Base-by-base conservation (phyloP, 257 asterid species). In the Salvia splendens region DNA sequence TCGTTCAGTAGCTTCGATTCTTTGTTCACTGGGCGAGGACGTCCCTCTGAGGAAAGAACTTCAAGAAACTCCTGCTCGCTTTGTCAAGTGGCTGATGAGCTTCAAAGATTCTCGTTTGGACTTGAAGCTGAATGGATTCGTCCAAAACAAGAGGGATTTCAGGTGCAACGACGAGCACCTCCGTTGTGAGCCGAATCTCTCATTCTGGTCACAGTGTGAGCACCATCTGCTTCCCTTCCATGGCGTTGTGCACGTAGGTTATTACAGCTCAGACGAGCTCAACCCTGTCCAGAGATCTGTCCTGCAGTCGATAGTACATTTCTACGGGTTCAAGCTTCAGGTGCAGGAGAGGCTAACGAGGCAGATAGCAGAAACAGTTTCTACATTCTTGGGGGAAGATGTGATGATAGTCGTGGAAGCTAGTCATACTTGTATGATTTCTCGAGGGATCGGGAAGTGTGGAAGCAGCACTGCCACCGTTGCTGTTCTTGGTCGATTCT, bases 171-270 rank as follows among this genome's bases (percentile, higher is more conserved):
- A 77, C 65, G 82, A 77, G 9, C 76, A 51, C 24, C 30, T 85
- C 59, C 71, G 72, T 62, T 75, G 83, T 3, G 96, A 92, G 76
- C 72, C 87, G 65, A 89, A 81, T 64, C 73, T 89, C 64, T 30
- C 93, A 0, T 86, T 92, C 71, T 89, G 95, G 87, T 89, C 98
- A 2, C 90, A 84, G 58, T 92, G 98, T 4, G 98, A 92, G 38
- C 98, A 92, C 77, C 98, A 92, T 77, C 79, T 92, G 60, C 96
- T 92, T 50, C 98, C 98, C 17, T 92, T 92, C 73, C 89, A 89
- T 3, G 98, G 98, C 2, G 85, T 85, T 10, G 98, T 92, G 43
- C 97, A 90, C 49, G 50, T 92, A 55, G 96, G 96, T 8, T 92
- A 83, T 61, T 82, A 67, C 78, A 63, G 78, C 42, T 73, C 81